Evolutionary conservation across 257 asterid genomes (phyloP).

Genomic region (Jasminum sambac): DNA sequence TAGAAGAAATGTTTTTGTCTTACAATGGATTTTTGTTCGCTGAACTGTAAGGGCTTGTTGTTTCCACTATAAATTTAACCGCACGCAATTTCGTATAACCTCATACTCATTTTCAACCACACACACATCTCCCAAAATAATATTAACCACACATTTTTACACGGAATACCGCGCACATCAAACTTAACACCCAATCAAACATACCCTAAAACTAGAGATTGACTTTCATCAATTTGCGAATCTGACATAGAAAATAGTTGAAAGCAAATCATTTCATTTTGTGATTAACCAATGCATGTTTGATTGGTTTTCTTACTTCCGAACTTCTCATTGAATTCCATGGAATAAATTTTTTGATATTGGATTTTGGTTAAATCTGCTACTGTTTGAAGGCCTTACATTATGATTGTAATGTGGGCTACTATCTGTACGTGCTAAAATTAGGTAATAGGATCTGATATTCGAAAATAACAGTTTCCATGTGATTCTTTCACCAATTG

Average conservation of each 20-base stretch:
- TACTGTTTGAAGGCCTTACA: background rate
- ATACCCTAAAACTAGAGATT: background rate
- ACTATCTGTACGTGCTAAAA: background rate
- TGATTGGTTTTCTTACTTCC: background rate
- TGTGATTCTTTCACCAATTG: background rate
- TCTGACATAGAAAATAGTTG: background rate
- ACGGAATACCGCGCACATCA: too few species aligned
- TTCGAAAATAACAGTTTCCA: background rate
- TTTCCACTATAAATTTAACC: too few species aligned
- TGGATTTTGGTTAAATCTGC: background rate
- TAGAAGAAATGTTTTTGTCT: too few species aligned
- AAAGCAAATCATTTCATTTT: background rate
- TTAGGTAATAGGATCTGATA: background rate
- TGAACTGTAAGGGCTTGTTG: too few species aligned
- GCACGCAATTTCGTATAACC: too few species aligned
- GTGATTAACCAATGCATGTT: background rate
- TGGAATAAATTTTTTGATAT: background rate
- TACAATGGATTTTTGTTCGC: too few species aligned
- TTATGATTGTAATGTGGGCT: background rate
- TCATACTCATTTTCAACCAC: too few species aligned
- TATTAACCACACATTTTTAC: too few species aligned
- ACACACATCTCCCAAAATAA: too few species aligned
- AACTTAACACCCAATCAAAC: too few species aligned
- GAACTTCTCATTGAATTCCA: background rate
- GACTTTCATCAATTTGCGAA: background rate